Base-by-base conservation (phyloP, 805 yeast species). In the Candida fluviatilis region DNA sequence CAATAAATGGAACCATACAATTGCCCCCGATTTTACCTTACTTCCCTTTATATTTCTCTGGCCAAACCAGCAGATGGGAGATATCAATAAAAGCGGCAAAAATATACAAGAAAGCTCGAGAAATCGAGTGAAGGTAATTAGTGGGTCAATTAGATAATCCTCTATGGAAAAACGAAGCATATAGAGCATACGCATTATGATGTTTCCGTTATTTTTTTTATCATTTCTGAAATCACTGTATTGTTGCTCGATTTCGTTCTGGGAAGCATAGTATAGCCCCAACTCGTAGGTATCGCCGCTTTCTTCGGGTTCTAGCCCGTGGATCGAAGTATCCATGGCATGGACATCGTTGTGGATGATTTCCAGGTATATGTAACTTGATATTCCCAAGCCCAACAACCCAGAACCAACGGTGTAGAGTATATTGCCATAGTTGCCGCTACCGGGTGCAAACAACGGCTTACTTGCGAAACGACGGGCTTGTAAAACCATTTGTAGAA, bases 21-120 rank as follows among this genome's bases (percentile, higher is more conserved):
- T 49, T 1, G 85, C 75, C 0, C 96, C 96, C 3, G 71, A 53
- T 24, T 82, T 69, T 15, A 73, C 46, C 11, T 28, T 18, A n/a
- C 38, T 36, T n/a, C 49, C 47, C 13, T 40, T 78, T 33, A 66
- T 64, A 4, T 57, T 59, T 32, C 60, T 58, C 12, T 68, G 62
- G 0, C 85, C 88, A 45, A 75, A 66, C 60, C 67, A 73, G 28
- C 73, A 75, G 3, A 86, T 64, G 1, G 97, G 97, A n/a, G 78
- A 70, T 0, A 73, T 38, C 5, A 80, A 25, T 3, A 87, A 43
- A 4, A 89, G 73, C 0, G 98, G 98, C 2, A 82, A 34, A 41
- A 91, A 85, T 1, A 90, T 61, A 1, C 64, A 41, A 0, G 84
- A 65, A 33, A 91, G 64, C 53, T 89, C 86, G 5, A 82, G 26